A percentile compares a stretch with the other conserved stretches of the same genome.
Evolutionary conservation across 352 stramenopile genomes (phyloP).

Genomic region (Pythium angustatum): DNA sequence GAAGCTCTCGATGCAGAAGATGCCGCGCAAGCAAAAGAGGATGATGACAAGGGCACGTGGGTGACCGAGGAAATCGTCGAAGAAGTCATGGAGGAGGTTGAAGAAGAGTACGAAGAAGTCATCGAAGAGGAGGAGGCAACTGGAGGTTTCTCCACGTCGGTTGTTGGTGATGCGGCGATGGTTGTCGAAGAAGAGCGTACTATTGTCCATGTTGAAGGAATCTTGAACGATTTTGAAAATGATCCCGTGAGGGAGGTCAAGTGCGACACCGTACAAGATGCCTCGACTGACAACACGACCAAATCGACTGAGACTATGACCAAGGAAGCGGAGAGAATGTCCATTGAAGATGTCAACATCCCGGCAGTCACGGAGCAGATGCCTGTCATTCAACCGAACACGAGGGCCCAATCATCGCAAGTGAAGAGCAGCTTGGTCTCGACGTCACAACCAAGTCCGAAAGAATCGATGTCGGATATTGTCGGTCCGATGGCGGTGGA

Average conservation of each 20-base stretch:
- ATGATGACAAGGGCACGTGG: constrained; percentile 36
- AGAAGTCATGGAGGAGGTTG: constrained; percentile 34
- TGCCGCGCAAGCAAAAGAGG: constrained; percentile 32
- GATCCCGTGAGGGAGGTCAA: too few relatives aligned
- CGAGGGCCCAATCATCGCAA: background rate
- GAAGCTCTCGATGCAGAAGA: constrained; percentile 50
- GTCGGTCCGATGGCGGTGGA: constrained; percentile 7
- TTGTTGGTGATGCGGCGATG: background rate
- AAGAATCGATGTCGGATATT: constrained; percentile 28
- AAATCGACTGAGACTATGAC: background rate
- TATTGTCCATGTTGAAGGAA: background rate
- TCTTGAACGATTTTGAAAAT: too few relatives aligned
- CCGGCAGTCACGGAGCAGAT: background rate
- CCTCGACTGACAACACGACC: too few relatives aligned
- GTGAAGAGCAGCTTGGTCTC: background rate
- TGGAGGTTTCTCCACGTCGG: too few relatives aligned
- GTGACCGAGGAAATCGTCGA: constrained; percentile 32
- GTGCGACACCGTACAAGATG: too few relatives aligned
- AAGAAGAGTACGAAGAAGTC: constrained; percentile 38
- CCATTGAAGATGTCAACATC: constrained; percentile 9
- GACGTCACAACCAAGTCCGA: constrained; percentile 8
- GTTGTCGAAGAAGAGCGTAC: background rate
- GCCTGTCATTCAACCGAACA: background rate
- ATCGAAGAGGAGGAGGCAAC: constrained; percentile 20
- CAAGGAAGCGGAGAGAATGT: constrained; percentile 10